Percentiles rank a stretch among this genome's conserved stretches.
phyloP scores from a whole-genome alignment of 73 alveolate genomes.

The Tetrahymena malaccensis region DNA sequence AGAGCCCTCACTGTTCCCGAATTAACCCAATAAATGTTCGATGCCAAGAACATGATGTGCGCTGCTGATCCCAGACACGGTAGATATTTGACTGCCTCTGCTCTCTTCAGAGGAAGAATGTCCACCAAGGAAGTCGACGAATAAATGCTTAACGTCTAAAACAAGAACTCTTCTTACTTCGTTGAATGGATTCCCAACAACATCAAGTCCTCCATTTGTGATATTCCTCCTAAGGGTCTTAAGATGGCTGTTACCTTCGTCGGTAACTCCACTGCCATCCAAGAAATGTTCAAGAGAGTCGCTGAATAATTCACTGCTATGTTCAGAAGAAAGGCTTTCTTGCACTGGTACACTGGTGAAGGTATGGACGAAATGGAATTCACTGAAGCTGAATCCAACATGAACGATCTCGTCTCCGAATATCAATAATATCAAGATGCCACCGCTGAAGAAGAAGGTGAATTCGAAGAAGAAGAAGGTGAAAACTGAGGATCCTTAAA shows the following conservation, averaged over 20 bases:
- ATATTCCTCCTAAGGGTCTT: slow-evolving; percentile 98
- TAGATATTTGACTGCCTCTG: slow-evolving; percentile 93
- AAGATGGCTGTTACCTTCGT: slow-evolving; percentile 98
- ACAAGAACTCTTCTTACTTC: slow-evolving; percentile 93
- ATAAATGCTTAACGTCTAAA: slow-evolving; percentile 91
- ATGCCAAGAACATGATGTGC: slow-evolving; percentile 99
- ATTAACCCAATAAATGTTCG: slow-evolving; percentile 96
- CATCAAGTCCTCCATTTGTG: slow-evolving; percentile 89
- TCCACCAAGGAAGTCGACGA: slow-evolving; percentile 95
- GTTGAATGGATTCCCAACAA: slow-evolving; percentile 97
- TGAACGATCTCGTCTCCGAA: slow-evolving; percentile 65
- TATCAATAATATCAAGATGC: slow-evolving; percentile 72
- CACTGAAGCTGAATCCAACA: slow-evolving; percentile 52
- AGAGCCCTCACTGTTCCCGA: slow-evolving; percentile 97
- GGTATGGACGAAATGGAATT: slow-evolving; percentile 62
- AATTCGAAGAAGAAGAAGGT: slow-evolving; percentile 75
- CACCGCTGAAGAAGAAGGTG: slow-evolving; percentile 75
- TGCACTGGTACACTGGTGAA: slow-evolving; percentile 43
- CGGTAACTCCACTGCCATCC: slow-evolving; percentile 94
- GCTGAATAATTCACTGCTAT: slow-evolving; percentile 33
- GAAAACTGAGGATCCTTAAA: slow-evolving; percentile 14
- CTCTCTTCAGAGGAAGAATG: slow-evolving; percentile 99
- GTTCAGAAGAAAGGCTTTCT: slow-evolving; percentile 54
- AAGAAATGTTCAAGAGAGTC: slow-evolving; percentile 69
- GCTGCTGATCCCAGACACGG: slow-evolving; percentile 99